A percentile compares a stretch with the other conserved stretches of the same genome.
phyloP scores from a whole-genome alignment of 331 rosid species.

The Saraca asoca region DNA sequence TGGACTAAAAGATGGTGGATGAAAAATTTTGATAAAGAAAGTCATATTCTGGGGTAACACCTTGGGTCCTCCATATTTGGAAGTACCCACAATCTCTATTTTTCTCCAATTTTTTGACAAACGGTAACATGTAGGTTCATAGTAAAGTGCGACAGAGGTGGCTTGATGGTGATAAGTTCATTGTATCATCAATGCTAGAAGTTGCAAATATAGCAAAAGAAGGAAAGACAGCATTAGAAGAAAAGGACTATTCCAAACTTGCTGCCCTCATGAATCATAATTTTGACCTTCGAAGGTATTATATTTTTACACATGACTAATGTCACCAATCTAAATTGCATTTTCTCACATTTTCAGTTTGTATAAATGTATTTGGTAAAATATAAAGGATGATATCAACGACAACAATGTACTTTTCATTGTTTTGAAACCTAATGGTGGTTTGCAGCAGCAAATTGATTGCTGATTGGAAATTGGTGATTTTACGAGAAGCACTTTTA shows the following conservation, averaged over 20 bases:
- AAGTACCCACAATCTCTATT: constrained; percentile 6
- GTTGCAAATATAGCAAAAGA: constrained; percentile 72
- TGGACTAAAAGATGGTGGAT: no score
- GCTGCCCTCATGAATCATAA: constrained; percentile 74
- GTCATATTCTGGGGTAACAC: background rate
- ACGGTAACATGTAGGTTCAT: constrained; percentile 62
- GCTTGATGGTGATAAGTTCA: constrained; percentile 79
- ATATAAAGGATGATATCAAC: background rate
- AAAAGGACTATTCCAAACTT: constrained; percentile 64
- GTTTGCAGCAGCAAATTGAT: constrained; percentile 1
- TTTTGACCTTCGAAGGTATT: constrained; percentile 83
- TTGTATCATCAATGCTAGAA: constrained; percentile 73
- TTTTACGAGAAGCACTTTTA: constrained; percentile 5
- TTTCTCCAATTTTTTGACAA: constrained; percentile 14
- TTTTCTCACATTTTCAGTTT: background rate
- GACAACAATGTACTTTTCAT: background rate
- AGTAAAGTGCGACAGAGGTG: constrained; percentile 82
- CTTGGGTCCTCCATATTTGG: background rate
- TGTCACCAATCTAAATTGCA: background rate
- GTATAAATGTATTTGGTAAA: background rate
- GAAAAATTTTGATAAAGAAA: no score
- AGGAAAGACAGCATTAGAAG: constrained; percentile 66
- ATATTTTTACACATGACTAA: background rate
- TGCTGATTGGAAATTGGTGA: constrained; percentile 8
- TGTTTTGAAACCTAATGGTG: constrained; percentile 19